Conservation (phyloP, 768 basidiomycete genomes). For the Suillus ampliporus region DNA sequence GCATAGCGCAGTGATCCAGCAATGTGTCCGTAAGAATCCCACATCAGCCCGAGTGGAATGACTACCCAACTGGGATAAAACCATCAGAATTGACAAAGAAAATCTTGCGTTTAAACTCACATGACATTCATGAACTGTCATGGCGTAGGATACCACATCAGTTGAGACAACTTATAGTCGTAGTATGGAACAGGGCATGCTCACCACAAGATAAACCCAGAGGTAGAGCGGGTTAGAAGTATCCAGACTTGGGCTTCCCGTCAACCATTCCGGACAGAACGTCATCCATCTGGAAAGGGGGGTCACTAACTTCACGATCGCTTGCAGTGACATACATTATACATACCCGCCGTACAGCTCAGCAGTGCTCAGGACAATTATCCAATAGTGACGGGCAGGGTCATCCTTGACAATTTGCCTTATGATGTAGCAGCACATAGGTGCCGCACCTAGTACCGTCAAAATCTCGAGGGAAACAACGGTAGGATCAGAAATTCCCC, state of each 20-base stretch:
- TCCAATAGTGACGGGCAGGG: conserved; percentile 68
- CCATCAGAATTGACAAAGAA: conserved; percentile 6
- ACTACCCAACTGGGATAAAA: conserved; percentile 69
- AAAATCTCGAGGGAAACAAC: conserved; percentile 84
- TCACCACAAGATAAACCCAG: conserved; percentile 82
- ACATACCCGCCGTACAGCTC: conserved; percentile 80
- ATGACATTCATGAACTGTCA: conserved; percentile 80
- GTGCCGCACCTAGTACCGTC: conserved; percentile 77
- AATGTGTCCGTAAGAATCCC: conserved; percentile 77
- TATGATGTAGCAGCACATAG: conserved; percentile 74
- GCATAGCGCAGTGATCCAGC: conserved; percentile 57
- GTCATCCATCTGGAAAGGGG: conserved; percentile 74
- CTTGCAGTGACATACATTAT: conserved; percentile 20
- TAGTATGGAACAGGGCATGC: conserved; percentile 33
- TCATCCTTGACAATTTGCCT: conserved; percentile 68
- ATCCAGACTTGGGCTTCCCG: conserved; percentile 72
- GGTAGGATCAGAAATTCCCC: conserved; percentile 80
- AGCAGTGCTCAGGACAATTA: conserved; percentile 74
- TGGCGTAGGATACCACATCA: conserved; percentile 1
- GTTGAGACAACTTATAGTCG: background rate
- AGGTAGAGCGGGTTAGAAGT: conserved; percentile 73
- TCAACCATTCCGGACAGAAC: conserved; percentile 87
- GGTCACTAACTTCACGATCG: background rate
- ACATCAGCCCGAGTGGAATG: conserved; percentile 77
- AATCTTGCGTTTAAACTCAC: conserved; percentile 45